Evolutionary conservation across 2,329 filamentous ascomycete genomes (phyloP).

Genomic region (Arthrobotrys sphaeroides): DNA sequence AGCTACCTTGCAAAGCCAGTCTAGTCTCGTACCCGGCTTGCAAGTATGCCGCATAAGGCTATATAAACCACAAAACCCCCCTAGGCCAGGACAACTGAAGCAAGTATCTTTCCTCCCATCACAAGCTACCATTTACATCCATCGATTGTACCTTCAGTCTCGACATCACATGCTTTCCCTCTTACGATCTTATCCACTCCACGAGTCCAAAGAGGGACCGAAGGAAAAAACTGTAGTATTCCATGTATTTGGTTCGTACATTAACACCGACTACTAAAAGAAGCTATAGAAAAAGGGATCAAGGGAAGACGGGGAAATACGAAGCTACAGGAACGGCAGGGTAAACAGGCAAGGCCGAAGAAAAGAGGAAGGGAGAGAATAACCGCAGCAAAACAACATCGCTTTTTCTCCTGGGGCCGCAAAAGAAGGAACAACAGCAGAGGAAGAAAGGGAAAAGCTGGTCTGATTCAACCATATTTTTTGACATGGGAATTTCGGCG

Average conservation of each 20-base stretch:
- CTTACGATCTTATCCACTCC: background rate
- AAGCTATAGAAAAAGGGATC: constrained; percentile 29
- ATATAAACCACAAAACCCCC: background rate
- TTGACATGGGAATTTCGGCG: constrained; percentile 49
- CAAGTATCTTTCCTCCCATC: background rate
- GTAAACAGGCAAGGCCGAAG: background rate
- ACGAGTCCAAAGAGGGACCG: background rate
- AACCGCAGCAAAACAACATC: constrained; percentile 55
- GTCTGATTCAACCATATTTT: constrained; percentile 52
- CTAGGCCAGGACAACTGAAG: background rate
- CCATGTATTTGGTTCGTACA: constrained; percentile 54
- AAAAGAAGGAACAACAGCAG: constrained; percentile 33
- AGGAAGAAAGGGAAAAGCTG: constrained; percentile 57
- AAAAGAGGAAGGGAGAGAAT: constrained; percentile 34
- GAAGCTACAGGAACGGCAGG: constrained; percentile 50
- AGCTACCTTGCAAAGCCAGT: too few species aligned
- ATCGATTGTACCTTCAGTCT: background rate
- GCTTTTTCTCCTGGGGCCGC: constrained; percentile 56
- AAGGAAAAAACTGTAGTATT: constrained; percentile 32
- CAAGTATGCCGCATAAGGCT: too few species aligned
- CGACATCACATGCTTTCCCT: background rate
- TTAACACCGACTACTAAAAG: constrained; percentile 54
- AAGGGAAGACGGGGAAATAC: constrained; percentile 22
- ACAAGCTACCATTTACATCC: background rate
- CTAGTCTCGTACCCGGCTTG: too few species aligned